Conservation (phyloP, 2,329 filamentous ascomycete species). For the Emergomyces pasteurianus region DNA sequence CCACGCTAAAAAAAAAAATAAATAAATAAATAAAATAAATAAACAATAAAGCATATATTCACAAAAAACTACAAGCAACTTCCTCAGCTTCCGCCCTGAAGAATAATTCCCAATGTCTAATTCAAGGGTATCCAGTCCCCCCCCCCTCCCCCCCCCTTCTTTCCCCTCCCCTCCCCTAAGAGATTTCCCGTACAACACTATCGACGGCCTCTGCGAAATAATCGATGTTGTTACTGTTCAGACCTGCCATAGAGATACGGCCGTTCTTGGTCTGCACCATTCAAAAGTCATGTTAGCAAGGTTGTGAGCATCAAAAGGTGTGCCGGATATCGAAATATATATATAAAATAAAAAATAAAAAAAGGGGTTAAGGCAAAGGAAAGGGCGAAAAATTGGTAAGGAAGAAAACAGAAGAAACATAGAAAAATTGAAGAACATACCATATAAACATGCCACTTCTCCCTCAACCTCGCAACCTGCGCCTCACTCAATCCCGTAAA, state of each 20-base stretch:
- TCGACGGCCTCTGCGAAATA: constrained; percentile 87
- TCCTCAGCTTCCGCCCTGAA: too few species aligned
- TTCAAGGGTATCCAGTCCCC: too few species aligned
- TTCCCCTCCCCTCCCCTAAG: constrained; percentile 8
- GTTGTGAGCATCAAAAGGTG: neutral
- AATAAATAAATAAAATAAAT: too few species aligned
- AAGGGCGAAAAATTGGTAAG: neutral
- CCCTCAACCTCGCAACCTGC: constrained; percentile 36
- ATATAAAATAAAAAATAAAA: neutral
- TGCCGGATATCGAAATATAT: too few species aligned
- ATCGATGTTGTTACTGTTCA: constrained; percentile 84
- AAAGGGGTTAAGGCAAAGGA: neutral
- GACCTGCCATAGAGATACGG: constrained; percentile 94
- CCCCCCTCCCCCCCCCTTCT: too few species aligned
- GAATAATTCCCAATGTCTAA: neutral
- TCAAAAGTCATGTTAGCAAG: neutral
- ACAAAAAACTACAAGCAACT: too few species aligned
- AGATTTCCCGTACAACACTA: constrained; percentile 53
- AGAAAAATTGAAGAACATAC: constrained; percentile 16
- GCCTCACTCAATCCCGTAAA: constrained; percentile 48
- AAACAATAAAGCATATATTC: too few species aligned
- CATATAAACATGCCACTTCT: constrained; percentile 42
- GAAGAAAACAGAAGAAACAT: neutral
- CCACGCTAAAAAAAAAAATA: too few species aligned
- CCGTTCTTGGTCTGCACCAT: constrained; percentile 73